These are phyloP conservation scores for Phellopilus nigrolimitatus DNA, from an alignment of 1,284 basidiomycete species.

Conservation along the genomic window DNA sequence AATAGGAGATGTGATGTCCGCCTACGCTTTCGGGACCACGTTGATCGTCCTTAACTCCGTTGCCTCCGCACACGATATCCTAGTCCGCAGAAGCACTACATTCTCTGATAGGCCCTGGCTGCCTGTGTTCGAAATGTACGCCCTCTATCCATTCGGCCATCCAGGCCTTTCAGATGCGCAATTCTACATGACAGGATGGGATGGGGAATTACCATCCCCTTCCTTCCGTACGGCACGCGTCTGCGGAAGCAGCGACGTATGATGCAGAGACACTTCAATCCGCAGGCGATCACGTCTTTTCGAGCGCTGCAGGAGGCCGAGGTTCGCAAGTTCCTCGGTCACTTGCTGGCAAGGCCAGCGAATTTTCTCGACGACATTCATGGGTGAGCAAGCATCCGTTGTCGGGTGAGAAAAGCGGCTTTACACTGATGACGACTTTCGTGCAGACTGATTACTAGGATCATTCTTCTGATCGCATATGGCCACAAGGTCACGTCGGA, in stretches of 20 bases:
- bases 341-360: not conserved
- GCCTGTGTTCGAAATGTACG: not conserved
- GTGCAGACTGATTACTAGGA: not conserved
- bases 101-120: constrained; percentile 29
- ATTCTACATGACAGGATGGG: not conserved
- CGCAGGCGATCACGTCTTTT: constrained; percentile 22
- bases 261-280: constrained; percentile 27
- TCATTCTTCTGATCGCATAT: not conserved
- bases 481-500: constrained; percentile 11
- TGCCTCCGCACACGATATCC: constrained; percentile 29
- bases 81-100: constrained; percentile 30
- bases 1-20: constrained; percentile 22
- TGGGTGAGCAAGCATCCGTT: not conserved
- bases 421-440: not conserved
- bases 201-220: not conserved
- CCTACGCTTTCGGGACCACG: constrained; percentile 27
- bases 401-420: no score
- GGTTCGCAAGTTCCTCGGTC: not conserved
- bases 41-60: constrained; percentile 30
- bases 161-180: no score
- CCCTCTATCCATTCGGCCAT: no score
- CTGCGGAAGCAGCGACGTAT: constrained; percentile 30
- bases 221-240: constrained; percentile 20
- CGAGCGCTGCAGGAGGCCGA: constrained; percentile 23
- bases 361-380: not conserved